These are phyloP conservation scores for Carallia pectinifolia DNA, from an alignment of 345 rosid species.

Conservation along the genomic window DNA sequence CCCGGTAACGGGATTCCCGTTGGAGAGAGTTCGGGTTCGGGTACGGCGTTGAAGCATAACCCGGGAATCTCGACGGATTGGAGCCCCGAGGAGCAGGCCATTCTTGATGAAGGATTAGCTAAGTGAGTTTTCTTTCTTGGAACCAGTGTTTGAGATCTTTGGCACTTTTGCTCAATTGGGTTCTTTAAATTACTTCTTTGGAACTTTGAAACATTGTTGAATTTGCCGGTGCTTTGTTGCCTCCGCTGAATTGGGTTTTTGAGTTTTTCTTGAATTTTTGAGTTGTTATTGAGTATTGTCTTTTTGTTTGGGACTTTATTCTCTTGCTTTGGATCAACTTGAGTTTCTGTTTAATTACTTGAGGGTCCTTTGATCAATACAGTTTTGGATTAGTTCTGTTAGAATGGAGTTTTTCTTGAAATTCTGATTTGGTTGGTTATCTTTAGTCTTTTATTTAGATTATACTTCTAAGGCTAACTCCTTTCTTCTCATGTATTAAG, in stretches of 20 bases:
- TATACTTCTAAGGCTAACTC: not conserved
- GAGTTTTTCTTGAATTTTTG: not conserved
- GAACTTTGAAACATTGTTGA: not conserved
- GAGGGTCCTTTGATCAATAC: not conserved
- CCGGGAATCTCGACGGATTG: slow-evolving; percentile 63
- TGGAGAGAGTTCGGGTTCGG: slow-evolving; percentile 29
- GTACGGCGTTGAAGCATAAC: slow-evolving; percentile 48
- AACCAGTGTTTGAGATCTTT: not conserved
- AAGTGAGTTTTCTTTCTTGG: slow-evolving; percentile 33
- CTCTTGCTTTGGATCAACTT: no score
- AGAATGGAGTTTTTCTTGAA: not conserved
- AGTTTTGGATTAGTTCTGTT: no score
- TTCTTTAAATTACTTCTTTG: not conserved
- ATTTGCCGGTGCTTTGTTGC: not conserved
- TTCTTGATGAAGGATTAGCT: slow-evolving; percentile 47
- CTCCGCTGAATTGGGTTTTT: not conserved
- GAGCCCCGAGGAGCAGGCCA: slow-evolving; percentile 49
- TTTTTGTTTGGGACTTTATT: no score
- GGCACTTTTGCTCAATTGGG: not conserved
- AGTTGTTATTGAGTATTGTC: not conserved
- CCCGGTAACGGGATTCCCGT: slow-evolving; percentile 25
- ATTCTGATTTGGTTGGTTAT: not conserved
- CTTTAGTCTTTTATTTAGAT: not conserved
- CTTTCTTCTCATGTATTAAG: no score
- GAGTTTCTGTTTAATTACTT: no score